Evolutionary conservation across 768 basidiomycete genomes (phyloP).

Genomic region (Rhodotorula toruloides): DNA sequence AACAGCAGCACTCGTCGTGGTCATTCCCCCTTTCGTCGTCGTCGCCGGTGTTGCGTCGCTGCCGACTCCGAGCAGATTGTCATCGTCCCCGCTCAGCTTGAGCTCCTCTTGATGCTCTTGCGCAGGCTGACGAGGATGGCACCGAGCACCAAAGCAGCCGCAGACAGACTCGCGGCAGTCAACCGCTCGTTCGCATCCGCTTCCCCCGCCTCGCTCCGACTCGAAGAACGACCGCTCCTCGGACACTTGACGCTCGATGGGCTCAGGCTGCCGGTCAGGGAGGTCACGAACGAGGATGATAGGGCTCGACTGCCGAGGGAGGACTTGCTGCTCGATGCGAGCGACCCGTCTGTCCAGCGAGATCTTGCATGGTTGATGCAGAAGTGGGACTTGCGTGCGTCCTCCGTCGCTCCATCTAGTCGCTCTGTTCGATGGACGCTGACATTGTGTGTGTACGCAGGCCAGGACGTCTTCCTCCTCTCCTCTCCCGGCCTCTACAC

Average conservation of each 20-base stretch:
- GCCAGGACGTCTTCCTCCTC: conserved; percentile 30
- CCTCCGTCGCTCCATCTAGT: not conserved
- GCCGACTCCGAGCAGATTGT: too few species aligned
- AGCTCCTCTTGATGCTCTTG: not conserved
- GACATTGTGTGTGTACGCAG: not conserved
- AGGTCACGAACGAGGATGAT: conserved; percentile 9
- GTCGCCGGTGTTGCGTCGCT: not conserved
- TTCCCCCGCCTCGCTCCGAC: not conserved
- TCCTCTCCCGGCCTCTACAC: conserved; percentile 22
- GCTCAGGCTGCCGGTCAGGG: conserved; percentile 13
- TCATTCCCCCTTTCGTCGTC: not conserved
- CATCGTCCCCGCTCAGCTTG: too few species aligned
- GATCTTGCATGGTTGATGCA: conserved; percentile 22
- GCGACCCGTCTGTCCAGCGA: not conserved
- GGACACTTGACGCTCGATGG: conserved; percentile 17
- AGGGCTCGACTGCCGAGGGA: not conserved
- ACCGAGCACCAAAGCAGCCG: not conserved
- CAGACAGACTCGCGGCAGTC: not conserved
- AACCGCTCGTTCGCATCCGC: not conserved
- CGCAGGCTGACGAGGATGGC: not conserved
- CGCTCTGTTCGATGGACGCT: not conserved
- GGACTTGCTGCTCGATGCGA: not conserved
- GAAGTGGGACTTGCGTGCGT: conserved; percentile 20
- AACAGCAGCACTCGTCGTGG: too few species aligned
- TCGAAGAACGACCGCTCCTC: not conserved